Conservation (phyloP, 345 rosid species). For the Salix brachista region DNA sequence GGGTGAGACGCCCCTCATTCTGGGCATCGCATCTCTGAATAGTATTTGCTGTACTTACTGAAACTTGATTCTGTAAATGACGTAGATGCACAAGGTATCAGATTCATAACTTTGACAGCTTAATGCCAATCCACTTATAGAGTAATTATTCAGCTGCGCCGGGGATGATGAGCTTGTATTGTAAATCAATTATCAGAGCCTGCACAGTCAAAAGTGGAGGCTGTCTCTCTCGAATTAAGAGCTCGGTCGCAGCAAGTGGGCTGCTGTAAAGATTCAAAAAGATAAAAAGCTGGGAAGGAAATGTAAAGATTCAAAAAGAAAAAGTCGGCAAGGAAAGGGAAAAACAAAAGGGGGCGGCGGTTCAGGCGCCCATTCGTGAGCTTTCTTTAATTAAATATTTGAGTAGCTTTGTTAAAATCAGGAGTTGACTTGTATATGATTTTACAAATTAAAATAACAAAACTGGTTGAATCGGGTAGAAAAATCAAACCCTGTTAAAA, state of each 20-base stretch:
- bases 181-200: neutral
- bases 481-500: no score
- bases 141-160: neutral
- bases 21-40: neutral
- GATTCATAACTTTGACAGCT: neutral
- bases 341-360: no score
- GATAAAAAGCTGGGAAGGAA: neutral
- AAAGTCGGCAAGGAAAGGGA: neutral
- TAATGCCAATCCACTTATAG: neutral
- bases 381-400: no score
- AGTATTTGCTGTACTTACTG: neutral
- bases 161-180: neutral
- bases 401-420: no score
- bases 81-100: neutral
- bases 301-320: no score
- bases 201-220: neutral
- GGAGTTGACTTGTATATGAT: no score
- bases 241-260: neutral
- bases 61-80: neutral
- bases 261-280: neutral
- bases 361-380: neutral
- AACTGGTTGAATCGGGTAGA: fast-evolving
- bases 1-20: neutral
- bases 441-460: no score
- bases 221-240: neutral